These are phyloP conservation scores for Fusarium dimerum DNA, from an alignment of 2,329 filamentous ascomycete genomes.

Conservation along the genomic window DNA sequence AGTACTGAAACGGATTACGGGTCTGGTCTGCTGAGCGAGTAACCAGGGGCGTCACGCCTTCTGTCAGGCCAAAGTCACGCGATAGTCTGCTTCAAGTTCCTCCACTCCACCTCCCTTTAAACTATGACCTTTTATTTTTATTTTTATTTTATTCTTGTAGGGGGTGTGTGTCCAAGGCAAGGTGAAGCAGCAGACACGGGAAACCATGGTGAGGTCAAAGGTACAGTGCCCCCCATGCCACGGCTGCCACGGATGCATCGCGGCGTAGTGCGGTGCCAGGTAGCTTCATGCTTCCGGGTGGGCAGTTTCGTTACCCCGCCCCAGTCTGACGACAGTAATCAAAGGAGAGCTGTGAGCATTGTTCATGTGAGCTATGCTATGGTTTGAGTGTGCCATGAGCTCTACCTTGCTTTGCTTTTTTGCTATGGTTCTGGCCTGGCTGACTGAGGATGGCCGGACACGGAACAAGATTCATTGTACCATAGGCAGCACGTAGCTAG, in stretches of 20 bases:
- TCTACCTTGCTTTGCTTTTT: neutral
- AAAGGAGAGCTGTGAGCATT: neutral
- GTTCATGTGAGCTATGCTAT: slow-evolving; percentile 13
- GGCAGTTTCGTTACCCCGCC: slow-evolving; percentile 40
- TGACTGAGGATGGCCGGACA: slow-evolving; percentile 20
- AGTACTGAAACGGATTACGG: slow-evolving; percentile 23
- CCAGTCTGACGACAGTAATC: slow-evolving; percentile 43
- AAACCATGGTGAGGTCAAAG: neutral
- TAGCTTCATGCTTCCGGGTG: slow-evolving; percentile 22
- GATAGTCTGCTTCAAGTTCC: slow-evolving; percentile 23
- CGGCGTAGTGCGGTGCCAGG: slow-evolving; percentile 12
- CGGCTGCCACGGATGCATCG: slow-evolving; percentile 13
- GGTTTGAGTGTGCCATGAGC: neutral
- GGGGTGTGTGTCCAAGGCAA: too few relatives aligned
- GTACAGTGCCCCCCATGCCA: neutral
- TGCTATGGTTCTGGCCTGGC: slow-evolving; percentile 10
- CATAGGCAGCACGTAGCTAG: slow-evolving; percentile 21
- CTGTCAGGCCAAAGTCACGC: slow-evolving; percentile 35
- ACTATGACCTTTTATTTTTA: neutral
- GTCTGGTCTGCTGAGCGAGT: slow-evolving; percentile 29
- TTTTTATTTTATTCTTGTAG: too few relatives aligned
- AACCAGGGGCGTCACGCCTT: slow-evolving; percentile 31
- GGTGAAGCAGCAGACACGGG: too few relatives aligned
- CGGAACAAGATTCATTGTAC: neutral
- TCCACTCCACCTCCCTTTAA: slow-evolving; percentile 1